Base-by-base conservation (phyloP, 148 eudicot genomes). In the Camellia sinensis region DNA sequence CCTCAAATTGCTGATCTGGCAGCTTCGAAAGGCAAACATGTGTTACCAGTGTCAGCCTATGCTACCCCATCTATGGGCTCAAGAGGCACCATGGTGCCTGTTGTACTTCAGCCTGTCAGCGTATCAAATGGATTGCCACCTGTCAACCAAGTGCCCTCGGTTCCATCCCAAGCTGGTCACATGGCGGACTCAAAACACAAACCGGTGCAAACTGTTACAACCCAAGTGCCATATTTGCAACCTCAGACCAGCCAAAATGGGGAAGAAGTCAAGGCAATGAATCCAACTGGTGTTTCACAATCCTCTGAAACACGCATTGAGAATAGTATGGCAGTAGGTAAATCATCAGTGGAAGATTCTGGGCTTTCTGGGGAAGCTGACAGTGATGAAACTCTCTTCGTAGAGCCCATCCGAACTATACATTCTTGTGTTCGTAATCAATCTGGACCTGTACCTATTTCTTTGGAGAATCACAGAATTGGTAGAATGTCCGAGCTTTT, bases 401-500 rank as follows among this genome's bases (percentile, higher is more conserved):
- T 88, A 22, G 85, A 89, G 83, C 89, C 97, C n/a, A 85, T 89
- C 48, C 92, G 86, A 75, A 79, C 88, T 53, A 77, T 83, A 57
- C 85, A 80, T 57, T 72, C 89, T 12, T 74, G 53, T 64, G 48
- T 72, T 70, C 75, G 44, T n/a, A 73, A 73, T 62, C 90, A 79
- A 29, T 29, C 87, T 76, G 67, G 83, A 70, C 75, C 18, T 5
- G 45, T 56, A 62, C 50, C 82, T 17, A 86, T 76, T 57, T 75
- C 83, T 46, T 66, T 82, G 72, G 85, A 84, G 54, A 85, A 85
- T 78, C 84, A 81, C 74, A 85, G 89, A 74, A 81, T 89, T 64
- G 99, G 99, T 77, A 89, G 92, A 80, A 96, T 96, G 99, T 93
- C 95, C 53, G 97, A 90, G 81, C 87, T 95, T 74, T 84, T 91